Evolutionary conservation across 495 filamentous ascomycete genomes (phyloP).

Genomic region (Podospora sp.): DNA sequence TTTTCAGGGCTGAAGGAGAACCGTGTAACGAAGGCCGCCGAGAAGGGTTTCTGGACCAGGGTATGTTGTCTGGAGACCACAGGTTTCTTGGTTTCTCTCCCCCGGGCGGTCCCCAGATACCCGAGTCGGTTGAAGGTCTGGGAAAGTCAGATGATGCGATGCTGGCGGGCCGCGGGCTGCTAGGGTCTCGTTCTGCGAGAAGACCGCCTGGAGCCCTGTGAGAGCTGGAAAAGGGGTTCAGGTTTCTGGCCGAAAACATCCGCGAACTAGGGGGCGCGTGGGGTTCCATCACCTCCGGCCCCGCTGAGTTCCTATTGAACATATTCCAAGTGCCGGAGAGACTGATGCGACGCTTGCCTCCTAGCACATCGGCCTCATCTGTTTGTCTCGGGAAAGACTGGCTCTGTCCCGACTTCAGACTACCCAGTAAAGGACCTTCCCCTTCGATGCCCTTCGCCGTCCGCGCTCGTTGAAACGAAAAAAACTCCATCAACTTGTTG

Average conservation of each 20-base stretch:
- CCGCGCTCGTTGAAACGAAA: constrained; percentile 66
- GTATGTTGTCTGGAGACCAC: constrained; percentile 46
- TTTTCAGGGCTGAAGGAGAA: constrained; percentile 52
- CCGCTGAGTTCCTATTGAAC: constrained; percentile 57
- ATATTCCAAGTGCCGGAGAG: constrained; percentile 56
- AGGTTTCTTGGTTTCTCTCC: constrained; percentile 43
- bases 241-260: constrained; percentile 43
- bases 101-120: constrained; percentile 47
- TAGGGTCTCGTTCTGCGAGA: constrained; percentile 65
- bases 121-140: constrained; percentile 78
- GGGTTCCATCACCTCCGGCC: constrained; percentile 43
- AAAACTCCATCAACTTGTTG: constrained; percentile 49
- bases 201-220: constrained; percentile 69
- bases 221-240: constrained; percentile 69
- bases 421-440: constrained; percentile 69
- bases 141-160: constrained; percentile 80
- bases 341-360: constrained; percentile 53
- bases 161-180: constrained; percentile 75
- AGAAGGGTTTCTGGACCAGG: constrained; percentile 51
- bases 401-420: constrained; percentile 74
- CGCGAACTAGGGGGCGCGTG: constrained; percentile 35
- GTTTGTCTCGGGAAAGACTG: constrained; percentile 72
- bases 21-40: constrained; percentile 52
- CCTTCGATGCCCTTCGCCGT: constrained; percentile 71
- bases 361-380: constrained; percentile 48